Conservation (phyloP, 768 basidiomycete genomes). For the Leucocoprinus sp. region DNA sequence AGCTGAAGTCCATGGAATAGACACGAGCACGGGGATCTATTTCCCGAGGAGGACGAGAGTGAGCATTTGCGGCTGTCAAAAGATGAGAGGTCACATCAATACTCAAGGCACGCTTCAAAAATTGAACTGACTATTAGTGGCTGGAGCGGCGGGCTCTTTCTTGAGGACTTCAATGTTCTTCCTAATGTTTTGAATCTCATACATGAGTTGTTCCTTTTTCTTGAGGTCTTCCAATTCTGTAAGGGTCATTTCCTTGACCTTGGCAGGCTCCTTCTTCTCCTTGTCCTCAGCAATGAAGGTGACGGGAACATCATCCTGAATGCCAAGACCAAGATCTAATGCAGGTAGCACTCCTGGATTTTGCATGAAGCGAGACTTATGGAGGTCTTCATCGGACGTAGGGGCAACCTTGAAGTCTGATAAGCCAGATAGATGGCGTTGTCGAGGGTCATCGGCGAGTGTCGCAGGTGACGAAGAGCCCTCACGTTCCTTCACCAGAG, state of each 20-base stretch:
- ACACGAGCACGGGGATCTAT: conserved; percentile 60
- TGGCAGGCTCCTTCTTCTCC: conserved; percentile 10
- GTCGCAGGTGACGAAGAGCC: conserved; percentile 36
- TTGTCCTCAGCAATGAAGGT: conserved; percentile 48
- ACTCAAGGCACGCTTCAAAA: conserved; percentile 62
- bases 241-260: conserved; percentile 20
- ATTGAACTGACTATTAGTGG: conserved; percentile 47
- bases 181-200: conserved; percentile 74
- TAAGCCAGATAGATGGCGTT: conserved; percentile 53
- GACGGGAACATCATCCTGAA: conserved; percentile 67
- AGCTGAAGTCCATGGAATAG: conserved; percentile 65
- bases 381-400: conserved; percentile 52
- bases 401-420: conserved; percentile 68
- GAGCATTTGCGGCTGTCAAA: conserved; percentile 35
- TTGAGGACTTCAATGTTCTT: conserved; percentile 71
- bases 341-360: conserved; percentile 53
- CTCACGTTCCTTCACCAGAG: conserved; percentile 60
- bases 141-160: conserved; percentile 64
- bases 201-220: conserved; percentile 62
- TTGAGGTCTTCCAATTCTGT: conserved; percentile 50
- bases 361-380: conserved; percentile 41
- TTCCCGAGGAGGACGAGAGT: conserved; percentile 63
- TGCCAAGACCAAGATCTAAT: conserved; percentile 67
- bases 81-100: conserved; percentile 53
- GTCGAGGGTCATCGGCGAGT: conserved; percentile 34